Evolutionary conservation across 176 grass and related monocot species (phyloP).

Genomic region (Musa troglodytarum): DNA sequence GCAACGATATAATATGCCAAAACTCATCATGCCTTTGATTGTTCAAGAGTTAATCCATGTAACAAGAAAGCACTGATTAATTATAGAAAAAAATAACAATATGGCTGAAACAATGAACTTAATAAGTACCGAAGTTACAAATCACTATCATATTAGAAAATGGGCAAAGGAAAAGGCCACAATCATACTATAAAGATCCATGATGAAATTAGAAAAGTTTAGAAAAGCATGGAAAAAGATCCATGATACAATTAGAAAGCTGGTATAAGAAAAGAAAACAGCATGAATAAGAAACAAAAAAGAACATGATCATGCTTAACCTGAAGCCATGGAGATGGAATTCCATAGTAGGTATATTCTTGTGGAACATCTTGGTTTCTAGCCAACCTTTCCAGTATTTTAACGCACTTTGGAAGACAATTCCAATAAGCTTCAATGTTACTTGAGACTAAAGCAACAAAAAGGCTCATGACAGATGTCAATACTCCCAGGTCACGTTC

Average conservation of each 20-base stretch:
- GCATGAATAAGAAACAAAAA: neutral
- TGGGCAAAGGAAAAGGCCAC: neutral
- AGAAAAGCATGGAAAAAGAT: neutral
- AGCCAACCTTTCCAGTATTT: slow-evolving; percentile 82
- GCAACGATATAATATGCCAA: no score
- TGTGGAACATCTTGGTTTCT: slow-evolving; percentile 98
- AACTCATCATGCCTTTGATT: no score
- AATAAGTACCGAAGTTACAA: neutral
- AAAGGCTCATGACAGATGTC: slow-evolving; percentile 98
- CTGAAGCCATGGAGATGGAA: slow-evolving; percentile 99
- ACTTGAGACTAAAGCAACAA: slow-evolving; percentile 91
- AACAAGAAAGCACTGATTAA: neutral
- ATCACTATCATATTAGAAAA: neutral
- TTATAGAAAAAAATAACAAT: neutral
- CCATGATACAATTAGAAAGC: no score
- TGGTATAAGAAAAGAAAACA: neutral
- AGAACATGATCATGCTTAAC: slow-evolving; percentile 29
- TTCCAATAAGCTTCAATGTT: slow-evolving; percentile 93
- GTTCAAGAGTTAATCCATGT: neutral
- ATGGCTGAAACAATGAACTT: neutral
- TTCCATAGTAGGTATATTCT: slow-evolving; percentile 98
- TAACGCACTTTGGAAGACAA: slow-evolving; percentile 94
- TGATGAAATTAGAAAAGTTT: neutral
- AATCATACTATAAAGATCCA: neutral
- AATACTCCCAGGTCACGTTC: slow-evolving; percentile 92